Evolutionary conservation across 2,329 filamentous ascomycete genomes (phyloP).

Genomic region (Penicillium sp.): DNA sequence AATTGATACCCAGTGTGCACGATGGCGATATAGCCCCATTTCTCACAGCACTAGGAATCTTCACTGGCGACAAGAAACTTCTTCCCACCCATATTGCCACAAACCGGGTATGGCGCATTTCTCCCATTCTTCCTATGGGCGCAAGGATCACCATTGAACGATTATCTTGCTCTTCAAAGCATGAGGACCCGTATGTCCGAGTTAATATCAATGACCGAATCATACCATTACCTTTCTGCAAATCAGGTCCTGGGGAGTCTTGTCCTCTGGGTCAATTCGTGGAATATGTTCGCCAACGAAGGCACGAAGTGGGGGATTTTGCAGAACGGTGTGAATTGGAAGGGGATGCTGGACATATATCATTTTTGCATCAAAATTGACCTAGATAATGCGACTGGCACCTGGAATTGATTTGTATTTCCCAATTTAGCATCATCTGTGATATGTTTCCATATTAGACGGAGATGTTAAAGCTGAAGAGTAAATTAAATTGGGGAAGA

Average conservation of each 20-base stretch:
- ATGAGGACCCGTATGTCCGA: constrained; percentile 44
- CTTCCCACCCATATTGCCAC: constrained; percentile 48
- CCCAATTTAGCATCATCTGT: not conserved
- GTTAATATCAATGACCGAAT: constrained; percentile 59
- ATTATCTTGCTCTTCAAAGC: constrained; percentile 41
- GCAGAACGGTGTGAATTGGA: constrained; percentile 48
- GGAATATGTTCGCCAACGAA: constrained; percentile 40
- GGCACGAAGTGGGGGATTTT: constrained; percentile 48
- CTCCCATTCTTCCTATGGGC: constrained; percentile 57
- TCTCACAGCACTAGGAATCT: constrained; percentile 52
- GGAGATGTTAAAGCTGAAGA: not conserved
- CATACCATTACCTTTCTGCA: constrained; percentile 49
- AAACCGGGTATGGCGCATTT: constrained; percentile 53
- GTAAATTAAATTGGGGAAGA: not conserved
- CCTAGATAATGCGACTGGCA: too few species aligned
- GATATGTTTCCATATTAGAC: not conserved
- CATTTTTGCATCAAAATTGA: constrained; percentile 49
- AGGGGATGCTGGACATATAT: constrained; percentile 43
- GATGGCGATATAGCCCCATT: constrained; percentile 59
- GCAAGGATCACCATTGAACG: constrained; percentile 56
- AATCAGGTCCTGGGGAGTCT: constrained; percentile 47
- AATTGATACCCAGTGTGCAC: constrained; percentile 43
- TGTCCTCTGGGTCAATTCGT: constrained; percentile 49
- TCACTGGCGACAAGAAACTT: constrained; percentile 38
- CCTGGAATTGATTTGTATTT: too few species aligned